Base-by-base conservation (phyloP, 306 rosid genomes). In the Comarum palustre region DNA sequence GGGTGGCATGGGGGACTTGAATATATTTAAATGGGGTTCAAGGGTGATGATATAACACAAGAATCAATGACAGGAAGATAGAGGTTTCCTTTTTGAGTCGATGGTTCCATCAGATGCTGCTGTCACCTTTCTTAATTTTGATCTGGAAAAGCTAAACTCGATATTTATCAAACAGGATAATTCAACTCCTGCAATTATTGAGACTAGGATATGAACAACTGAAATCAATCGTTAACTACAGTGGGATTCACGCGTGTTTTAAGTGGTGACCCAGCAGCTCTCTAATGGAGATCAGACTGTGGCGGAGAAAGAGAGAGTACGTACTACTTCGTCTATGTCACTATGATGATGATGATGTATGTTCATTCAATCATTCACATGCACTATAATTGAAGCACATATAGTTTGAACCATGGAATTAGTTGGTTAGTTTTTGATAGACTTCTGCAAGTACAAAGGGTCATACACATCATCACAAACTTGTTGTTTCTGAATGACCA, bases 11-110 rank as follows among this genome's bases (percentile, higher is more conserved):
- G 8, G 48, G 31, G 54, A 22, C 19, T 25, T 19, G 57, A 11
- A 41, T 6, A 58, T 42, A 72, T 41, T 29, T 43, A 42, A 72
- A 11, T 25, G 43, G 57, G 66, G 6, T 16, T 34, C 14, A 17
- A 15, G 64, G 65, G 6, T 8, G 8, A 61, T 32, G 67, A 17
- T 32, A 34, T 14, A 14, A 54, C 17, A 54, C 8, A 20, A 27
- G 68, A 58, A 72, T 72, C 75, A 27, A 58, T 72, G 59, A 72
- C 61, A 9, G 54, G 68, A 41, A 31, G 75, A 58, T 58, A 72
- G 67, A 17, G 27, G 17, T 72, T 41, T 72, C 75, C 67, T 25
- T 25, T 72, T 58, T 43, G 42, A 42, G 68, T 72, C 20, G 16
- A 72, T 8, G 27, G 66, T 39, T 72, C 57, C 36, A 27, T 58